phyloP scores from a whole-genome alignment of 805 yeast species.

The Pichia deserticola region DNA sequence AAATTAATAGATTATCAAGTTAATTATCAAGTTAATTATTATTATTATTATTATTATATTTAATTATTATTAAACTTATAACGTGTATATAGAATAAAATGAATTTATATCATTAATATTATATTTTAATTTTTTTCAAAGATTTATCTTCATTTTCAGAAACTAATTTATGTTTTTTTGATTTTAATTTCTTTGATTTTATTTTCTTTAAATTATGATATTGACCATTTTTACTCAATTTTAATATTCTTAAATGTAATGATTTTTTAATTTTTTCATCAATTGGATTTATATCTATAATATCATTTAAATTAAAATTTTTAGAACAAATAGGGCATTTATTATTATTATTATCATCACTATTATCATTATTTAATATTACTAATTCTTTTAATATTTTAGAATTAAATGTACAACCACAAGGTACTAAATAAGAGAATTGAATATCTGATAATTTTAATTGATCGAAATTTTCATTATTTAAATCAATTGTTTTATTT shows the following conservation, averaged over 20 bases:
- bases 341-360: constrained; percentile 3
- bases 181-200: not conserved
- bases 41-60: too few species aligned
- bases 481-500: constrained; percentile 29
- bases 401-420: constrained; percentile 37
- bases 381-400: constrained; percentile 24
- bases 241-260: constrained; percentile 10
- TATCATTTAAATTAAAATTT: constrained; percentile 13
- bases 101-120: too few species aligned
- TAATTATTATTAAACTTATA: too few species aligned
- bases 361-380: constrained; percentile 3
- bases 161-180: not conserved
- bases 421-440: constrained; percentile 39
- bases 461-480: constrained; percentile 21
- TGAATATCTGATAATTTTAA: constrained; percentile 11
- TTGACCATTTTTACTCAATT: constrained; percentile 13
- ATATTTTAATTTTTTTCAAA: too few species aligned
- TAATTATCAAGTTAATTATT: too few species aligned
- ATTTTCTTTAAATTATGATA: constrained; percentile 31
- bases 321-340: constrained; percentile 38
- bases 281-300: constrained; percentile 28
- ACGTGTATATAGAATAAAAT: too few species aligned
- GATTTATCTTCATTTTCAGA: too few species aligned
- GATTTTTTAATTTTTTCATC: constrained; percentile 10
- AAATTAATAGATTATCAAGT: not conserved